Base-by-base conservation (phyloP, 768 basidiomycete genomes). In the Russula sp. region DNA sequence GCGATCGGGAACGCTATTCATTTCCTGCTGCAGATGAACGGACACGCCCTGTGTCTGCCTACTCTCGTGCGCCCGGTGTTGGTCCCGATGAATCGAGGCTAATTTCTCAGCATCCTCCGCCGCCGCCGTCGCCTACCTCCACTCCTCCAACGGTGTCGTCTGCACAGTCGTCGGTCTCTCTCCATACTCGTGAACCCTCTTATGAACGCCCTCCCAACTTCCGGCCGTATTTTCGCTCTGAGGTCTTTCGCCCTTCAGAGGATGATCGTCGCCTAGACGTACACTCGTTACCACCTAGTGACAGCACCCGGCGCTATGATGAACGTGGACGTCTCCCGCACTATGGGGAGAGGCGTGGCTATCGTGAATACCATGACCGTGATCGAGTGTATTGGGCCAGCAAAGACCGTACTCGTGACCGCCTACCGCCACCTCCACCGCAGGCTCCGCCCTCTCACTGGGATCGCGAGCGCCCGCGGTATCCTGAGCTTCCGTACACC, bases 201-300 rank as follows among this genome's bases (percentile, higher is more conserved):
- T 56, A 50, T 55, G 66, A 68, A 35, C 60, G 61, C 1, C 27
- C 45, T 16, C 4, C 54, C 11, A 51, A 59, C 9, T 57, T 47
- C 50, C 52, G 66, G n/a, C 61, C 66, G 14, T 68, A 66, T 42
- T 42, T 66, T 34, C 66, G 66, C 52, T 57, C 66, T 47, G 66
- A 66, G 57, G 62, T 68, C 13, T 58, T 27, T 37, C 65, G 66
- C 59, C 66, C 63, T 32, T 20, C 45, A n/a, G 66, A 66, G 22
- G 64, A 65, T 40, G 57, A 59, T 55, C 55, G 64, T 27, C 60
- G 60, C 40, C 47, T 58, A 8, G 64, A 66, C n/a, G n/a, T 34
- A 14, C 57, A 58, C 32, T 39, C 57, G 3, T 52, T 55, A 1
- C 45, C 56, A 40, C 47, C 57, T 18, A 40, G 35, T 22, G 63